Evolutionary conservation across 305 asterid species (phyloP).

Genomic region (Coffea humblotiana): DNA sequence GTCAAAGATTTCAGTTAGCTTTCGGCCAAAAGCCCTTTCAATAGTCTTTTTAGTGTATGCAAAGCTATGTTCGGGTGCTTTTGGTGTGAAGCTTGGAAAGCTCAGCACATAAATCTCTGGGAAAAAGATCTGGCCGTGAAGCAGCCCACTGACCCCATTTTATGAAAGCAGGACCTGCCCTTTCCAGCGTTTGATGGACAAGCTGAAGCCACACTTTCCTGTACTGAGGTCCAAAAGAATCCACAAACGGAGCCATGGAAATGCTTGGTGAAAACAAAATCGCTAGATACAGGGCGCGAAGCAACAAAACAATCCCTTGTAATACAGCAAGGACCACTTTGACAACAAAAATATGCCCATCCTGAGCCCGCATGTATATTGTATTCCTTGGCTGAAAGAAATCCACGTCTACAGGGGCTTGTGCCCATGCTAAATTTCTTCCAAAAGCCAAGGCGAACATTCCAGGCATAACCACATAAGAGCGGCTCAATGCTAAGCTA

Average conservation of each 20-base stretch:
- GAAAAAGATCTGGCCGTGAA: slow-evolving; percentile 90
- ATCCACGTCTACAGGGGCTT: slow-evolving; percentile 40
- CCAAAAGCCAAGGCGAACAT: slow-evolving; percentile 59
- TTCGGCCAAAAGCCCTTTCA: slow-evolving; percentile 85
- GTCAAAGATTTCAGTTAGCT: slow-evolving; percentile 70
- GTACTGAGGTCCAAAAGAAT: slow-evolving; percentile 64
- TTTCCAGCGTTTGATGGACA: slow-evolving; percentile 79
- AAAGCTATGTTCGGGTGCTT: slow-evolving; percentile 89
- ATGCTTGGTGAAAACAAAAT: slow-evolving; percentile 79
- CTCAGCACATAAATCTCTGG: slow-evolving; percentile 75
- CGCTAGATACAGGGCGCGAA: slow-evolving; percentile 43
- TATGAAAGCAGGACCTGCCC: slow-evolving; percentile 97
- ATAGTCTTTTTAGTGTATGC: slow-evolving; percentile 70
- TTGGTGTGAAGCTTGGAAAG: slow-evolving; percentile 87
- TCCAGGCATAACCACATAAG: slow-evolving; percentile 64
- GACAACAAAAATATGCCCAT: slow-evolving; percentile 52
- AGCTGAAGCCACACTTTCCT: slow-evolving; percentile 83
- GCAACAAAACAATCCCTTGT: slow-evolving; percentile 57
- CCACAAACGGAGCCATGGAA: slow-evolving; percentile 91
- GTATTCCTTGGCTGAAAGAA: slow-evolving; percentile 42
- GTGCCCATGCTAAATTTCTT: slow-evolving; percentile 59
- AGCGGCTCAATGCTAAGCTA: slow-evolving; percentile 68
- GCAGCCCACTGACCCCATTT: slow-evolving; percentile 99
- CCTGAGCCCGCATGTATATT: slow-evolving; percentile 60
- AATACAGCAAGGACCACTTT: slow-evolving; percentile 41